Evolutionary conservation across 2,329 filamentous ascomycete species (phyloP).

Genomic region (Cyanodermella asteris): DNA sequence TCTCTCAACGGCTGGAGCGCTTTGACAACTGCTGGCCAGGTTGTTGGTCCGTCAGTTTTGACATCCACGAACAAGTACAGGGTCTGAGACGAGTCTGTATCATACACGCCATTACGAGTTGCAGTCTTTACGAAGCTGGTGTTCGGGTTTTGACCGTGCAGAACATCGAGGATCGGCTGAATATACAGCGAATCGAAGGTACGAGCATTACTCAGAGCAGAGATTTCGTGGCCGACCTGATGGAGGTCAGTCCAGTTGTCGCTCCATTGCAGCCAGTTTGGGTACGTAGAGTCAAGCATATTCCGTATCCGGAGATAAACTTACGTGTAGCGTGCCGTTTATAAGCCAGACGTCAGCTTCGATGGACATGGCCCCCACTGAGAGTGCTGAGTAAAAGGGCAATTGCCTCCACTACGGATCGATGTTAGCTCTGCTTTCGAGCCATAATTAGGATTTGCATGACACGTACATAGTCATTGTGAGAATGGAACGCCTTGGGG

Average conservation of each 20-base stretch:
- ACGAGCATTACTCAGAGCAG: slow-evolving; percentile 27
- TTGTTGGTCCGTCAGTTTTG: slow-evolving; percentile 34
- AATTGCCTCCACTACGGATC: slow-evolving; percentile 23
- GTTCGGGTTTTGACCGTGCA: slow-evolving; percentile 33
- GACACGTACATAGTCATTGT: slow-evolving; percentile 47
- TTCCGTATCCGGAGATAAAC: too few species aligned
- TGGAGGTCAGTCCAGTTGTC: too few species aligned
- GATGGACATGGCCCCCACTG: slow-evolving; percentile 32
- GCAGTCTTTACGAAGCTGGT: slow-evolving; percentile 24
- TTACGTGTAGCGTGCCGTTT: slow-evolving; percentile 31
- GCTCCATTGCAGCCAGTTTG: slow-evolving; percentile 3
- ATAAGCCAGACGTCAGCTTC: slow-evolving; percentile 41
- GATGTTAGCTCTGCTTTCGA: too few species aligned
- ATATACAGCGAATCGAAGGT: slow-evolving; percentile 38
- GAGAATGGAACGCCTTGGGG: slow-evolving; percentile 32
- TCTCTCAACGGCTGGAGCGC: slow-evolving; percentile 35
- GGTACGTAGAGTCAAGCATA: slow-evolving; percentile 9
- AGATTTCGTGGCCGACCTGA: slow-evolving; percentile 34
- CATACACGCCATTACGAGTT: slow-evolving; percentile 38
- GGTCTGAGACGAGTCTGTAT: slow-evolving; percentile 32
- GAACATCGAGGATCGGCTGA: slow-evolving; percentile 33
- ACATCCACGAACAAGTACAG: slow-evolving; percentile 43
- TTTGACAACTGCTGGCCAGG: slow-evolving; percentile 32
- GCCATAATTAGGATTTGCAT: too few species aligned
- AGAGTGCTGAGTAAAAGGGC: slow-evolving; percentile 28